Evolutionary conservation across 2,329 filamentous ascomycete species (phyloP).

Genomic region (Fusarium sp.): DNA sequence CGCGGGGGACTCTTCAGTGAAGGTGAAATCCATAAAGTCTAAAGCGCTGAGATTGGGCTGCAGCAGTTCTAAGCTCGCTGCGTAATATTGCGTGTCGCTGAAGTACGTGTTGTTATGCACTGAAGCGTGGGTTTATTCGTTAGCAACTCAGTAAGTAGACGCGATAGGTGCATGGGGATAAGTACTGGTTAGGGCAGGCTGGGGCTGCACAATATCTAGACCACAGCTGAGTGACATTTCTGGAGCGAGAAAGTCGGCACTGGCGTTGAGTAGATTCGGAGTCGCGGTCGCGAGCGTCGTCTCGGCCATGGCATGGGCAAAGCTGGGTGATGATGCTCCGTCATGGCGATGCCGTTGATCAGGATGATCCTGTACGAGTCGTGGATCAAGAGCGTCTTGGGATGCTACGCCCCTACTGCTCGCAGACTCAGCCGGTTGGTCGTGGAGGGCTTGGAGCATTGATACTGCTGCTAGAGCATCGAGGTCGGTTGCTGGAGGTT

Average conservation of each 20-base stretch:
- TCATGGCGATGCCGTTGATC: no score
- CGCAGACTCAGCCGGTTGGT: neutral
- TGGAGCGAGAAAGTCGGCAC: no score
- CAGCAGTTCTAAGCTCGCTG: neutral
- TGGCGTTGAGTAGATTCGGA: no score
- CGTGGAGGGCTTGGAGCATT: constrained; percentile 1
- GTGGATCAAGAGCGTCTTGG: no score
- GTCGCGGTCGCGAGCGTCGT: no score
- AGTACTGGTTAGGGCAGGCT: neutral
- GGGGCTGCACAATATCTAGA: no score
- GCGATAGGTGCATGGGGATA: neutral
- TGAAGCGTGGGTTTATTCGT: neutral
- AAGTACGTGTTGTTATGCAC: neutral
- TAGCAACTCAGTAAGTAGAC: neutral
- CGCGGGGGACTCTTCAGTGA: neutral
- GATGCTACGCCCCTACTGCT: no score
- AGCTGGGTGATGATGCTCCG: no score
- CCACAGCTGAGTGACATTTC: no score
- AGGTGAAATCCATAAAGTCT: neutral
- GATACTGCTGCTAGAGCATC: constrained; percentile 3
- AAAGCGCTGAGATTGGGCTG: neutral
- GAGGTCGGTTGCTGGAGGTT: neutral
- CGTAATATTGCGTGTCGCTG: neutral
- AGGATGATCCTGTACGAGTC: no score
- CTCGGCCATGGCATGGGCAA: no score